Conservation (phyloP, 2,329 filamentous ascomycete species). For the Dothideomycetes sp. region DNA sequence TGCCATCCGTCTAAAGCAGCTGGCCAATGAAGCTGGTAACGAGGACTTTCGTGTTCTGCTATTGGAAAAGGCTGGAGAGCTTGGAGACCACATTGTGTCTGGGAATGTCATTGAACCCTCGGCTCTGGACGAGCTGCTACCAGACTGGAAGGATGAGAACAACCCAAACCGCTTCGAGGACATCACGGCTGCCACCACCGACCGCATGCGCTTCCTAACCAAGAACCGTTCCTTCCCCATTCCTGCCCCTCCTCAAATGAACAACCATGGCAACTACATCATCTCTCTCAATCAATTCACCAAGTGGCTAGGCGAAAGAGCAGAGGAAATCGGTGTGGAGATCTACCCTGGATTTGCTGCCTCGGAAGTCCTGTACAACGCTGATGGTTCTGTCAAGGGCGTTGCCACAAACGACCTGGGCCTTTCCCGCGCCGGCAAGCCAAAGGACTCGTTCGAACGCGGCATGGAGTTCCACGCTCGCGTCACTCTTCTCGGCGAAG, state of each 20-base stretch:
- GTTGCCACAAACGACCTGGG: constrained; percentile 95
- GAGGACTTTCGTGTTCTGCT: constrained; percentile 90
- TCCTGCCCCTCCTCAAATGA: constrained; percentile 90
- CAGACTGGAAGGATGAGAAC: constrained; percentile 82
- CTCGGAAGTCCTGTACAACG: constrained; percentile 77
- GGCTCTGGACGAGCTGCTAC: constrained; percentile 79
- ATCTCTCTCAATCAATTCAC: constrained; percentile 89
- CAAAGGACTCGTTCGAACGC: constrained; percentile 84
- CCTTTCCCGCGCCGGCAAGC: constrained; percentile 66
- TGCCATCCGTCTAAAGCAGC: constrained; percentile 88
- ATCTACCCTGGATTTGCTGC: constrained; percentile 94
- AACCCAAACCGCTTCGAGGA: constrained; percentile 82
- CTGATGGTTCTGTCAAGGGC: constrained; percentile 80
- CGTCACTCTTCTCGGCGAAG: constrained; percentile 85
- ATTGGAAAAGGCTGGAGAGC: constrained; percentile 87
- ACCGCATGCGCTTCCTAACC: constrained; percentile 91
- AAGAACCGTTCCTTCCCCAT: constrained; percentile 67
- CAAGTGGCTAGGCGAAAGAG: constrained; percentile 90
- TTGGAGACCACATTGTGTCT: constrained; percentile 90
- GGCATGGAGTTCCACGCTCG: constrained; percentile 97
- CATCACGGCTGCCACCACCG: constrained; percentile 70
- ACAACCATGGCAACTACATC: constrained; percentile 97
- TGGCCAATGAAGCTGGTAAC: constrained; percentile 88
- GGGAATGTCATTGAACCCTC: constrained; percentile 90
- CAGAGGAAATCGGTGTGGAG: constrained; percentile 94